A percentile compares a stretch with the other conserved stretches of the same genome.
Conservation (phyloP, 306 rosid species). For the Luffa acutangula region DNA sequence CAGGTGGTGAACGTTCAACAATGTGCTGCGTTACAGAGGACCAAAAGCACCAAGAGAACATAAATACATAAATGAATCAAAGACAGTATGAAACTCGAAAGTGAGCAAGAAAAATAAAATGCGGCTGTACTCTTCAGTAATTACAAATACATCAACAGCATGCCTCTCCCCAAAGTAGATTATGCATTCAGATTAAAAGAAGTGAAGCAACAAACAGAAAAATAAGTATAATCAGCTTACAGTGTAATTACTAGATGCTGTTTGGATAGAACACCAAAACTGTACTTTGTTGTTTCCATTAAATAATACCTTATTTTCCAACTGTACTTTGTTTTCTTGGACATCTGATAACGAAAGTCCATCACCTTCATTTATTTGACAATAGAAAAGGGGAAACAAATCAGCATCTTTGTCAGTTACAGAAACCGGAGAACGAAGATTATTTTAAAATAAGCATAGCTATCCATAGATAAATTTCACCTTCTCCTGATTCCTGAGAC, state of each 20-base stretch:
- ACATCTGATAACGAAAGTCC: slow-evolving; percentile 15
- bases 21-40: slow-evolving; percentile 28
- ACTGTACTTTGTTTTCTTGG: slow-evolving; percentile 15
- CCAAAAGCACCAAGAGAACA: neutral
- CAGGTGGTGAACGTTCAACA: slow-evolving; percentile 20
- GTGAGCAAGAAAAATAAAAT: neutral
- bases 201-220: neutral
- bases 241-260: neutral
- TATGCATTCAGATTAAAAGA: neutral
- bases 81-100: neutral
- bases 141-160: neutral
- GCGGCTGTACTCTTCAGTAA: neutral
- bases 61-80: neutral
- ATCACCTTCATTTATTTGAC: slow-evolving; percentile 17
- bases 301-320: slow-evolving; percentile 40
- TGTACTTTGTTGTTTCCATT: neutral
- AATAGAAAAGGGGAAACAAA: slow-evolving; percentile 17
- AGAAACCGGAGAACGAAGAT: neutral
- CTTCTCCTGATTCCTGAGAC: slow-evolving; percentile 19
- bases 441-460: neutral
- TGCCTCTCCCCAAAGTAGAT: neutral
- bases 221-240: neutral
- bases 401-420: slow-evolving; percentile 14
- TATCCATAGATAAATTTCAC: slow-evolving; percentile 13
- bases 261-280: neutral